Base-by-base conservation (phyloP, 169 alveolate genomes). In the Cryptosporidium sp. region DNA sequence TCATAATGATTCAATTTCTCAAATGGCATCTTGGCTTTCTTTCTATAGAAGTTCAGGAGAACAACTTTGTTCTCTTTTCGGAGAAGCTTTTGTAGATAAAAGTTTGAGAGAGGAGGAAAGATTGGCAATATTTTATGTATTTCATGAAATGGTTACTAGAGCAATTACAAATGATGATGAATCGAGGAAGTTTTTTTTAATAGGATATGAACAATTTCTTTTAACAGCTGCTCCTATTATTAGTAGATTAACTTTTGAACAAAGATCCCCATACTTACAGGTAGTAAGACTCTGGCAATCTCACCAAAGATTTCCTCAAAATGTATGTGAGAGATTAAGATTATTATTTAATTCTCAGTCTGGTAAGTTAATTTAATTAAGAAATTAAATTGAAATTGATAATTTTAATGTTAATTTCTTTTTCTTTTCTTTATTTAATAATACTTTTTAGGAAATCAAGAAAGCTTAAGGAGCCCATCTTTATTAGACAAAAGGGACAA, bases 1-100 rank as follows among this genome's bases (percentile, higher is more conserved):
- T n/a, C 75, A 80, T 26, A 60, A 80, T 60, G 89, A 80, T 60
- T 80, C 89, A 65, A 80, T 80, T 62, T 62, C 89, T 26, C 89
- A 80, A 65, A 80, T 80, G 89, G 89, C 89, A 29, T 80, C 89
- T 44, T 80, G 89, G 89, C 56, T 80, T 42, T 80, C 89, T 35
- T 80, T 80, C 62, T 80, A 80, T 51, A 80, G 89, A 16, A 80
- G 89, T 29, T 80, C 89, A 3, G 89, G 80, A 12, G 89, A 80
- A 10, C 69, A 44, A 3, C 42, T 80, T 18, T 80, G 89, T 65
- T 80, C 89, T 21, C 62, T 80, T 37, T 80, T 80, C 65, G 89
- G 89, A 33, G 89, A 80, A n/a, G 89, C 75, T 23, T 80, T 80
- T 80, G 89, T 80, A 5, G 89, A 80, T 51, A 80, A 80, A 42